Percentiles rank a stretch among this genome's conserved stretches.
These are phyloP conservation scores for Closterium sp. DNA, from an alignment of 139 green algal genomes.

Conservation along the genomic window DNA sequence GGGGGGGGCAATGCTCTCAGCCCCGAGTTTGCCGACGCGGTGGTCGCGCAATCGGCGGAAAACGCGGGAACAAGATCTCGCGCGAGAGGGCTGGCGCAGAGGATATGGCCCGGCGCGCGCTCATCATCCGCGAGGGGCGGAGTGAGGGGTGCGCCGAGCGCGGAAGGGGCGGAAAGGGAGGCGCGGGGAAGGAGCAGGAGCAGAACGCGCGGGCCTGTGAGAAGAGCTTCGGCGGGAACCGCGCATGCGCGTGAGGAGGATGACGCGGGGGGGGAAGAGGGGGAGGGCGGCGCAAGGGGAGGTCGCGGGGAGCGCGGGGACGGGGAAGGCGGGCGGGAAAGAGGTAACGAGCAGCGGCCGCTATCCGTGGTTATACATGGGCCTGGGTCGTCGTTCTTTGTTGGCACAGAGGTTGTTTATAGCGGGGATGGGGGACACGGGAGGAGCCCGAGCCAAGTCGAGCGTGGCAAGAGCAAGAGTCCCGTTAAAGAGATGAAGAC, in stretches of 20 bases:
- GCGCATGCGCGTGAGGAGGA: neutral
- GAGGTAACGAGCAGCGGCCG: neutral
- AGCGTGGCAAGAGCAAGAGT: neutral
- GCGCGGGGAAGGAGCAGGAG: neutral
- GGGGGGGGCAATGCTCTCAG: neutral
- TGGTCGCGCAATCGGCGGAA: neutral
- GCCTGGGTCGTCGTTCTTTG: neutral
- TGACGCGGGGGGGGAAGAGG: neutral
- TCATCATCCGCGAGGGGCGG: neutral
- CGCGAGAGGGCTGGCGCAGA: neutral
- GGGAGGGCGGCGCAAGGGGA: neutral
- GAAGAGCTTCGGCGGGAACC: neutral
- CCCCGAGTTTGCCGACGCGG: neutral
- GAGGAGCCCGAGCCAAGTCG: neutral
- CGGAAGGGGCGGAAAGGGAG: neutral
- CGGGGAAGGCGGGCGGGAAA: neutral
- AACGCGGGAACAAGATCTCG: neutral
- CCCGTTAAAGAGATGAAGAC: neutral
- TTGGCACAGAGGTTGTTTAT: neutral
- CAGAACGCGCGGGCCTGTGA: neutral
- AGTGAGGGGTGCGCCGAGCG: neutral
- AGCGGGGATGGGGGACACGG: neutral
- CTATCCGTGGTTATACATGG: neutral
- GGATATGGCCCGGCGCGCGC: neutral
- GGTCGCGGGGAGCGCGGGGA: no score